These are phyloP conservation scores for Coemansia aciculifera DNA, from an alignment of 192 early-diverging fungal species.

Conservation along the genomic window DNA sequence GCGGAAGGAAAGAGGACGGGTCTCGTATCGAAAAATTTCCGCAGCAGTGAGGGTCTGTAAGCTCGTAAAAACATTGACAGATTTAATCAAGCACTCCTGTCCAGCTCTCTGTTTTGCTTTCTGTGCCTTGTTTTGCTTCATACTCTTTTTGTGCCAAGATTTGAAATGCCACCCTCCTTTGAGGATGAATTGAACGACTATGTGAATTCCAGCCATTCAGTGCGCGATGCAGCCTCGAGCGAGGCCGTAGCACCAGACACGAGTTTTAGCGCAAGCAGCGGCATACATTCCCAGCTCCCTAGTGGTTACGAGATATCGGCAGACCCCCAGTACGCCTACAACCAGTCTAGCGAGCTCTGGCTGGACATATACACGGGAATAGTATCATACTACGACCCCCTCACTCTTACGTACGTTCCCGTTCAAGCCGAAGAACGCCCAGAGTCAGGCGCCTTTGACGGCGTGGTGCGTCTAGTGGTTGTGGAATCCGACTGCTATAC, in stretches of 20 bases:
- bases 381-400: constrained; percentile 58
- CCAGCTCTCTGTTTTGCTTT: too few species aligned
- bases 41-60: background rate
- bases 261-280: background rate
- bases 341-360: constrained; percentile 53
- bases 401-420: constrained; percentile 57
- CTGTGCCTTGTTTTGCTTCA: background rate
- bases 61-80: background rate
- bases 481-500: constrained; percentile 51
- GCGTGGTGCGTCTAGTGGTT: constrained; percentile 61
- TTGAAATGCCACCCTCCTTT: constrained; percentile 21
- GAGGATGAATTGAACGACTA: constrained; percentile 35
- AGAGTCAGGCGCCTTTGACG: constrained; percentile 9
- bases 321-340: constrained; percentile 53
- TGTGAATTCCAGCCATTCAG: constrained; percentile 7
- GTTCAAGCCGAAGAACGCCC: constrained; percentile 13
- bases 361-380: constrained; percentile 56
- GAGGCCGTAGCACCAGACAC: background rate
- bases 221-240: background rate
- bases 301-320: constrained; percentile 42
- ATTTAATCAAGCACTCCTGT: background rate
- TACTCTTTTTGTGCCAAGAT: background rate
- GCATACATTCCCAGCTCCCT: constrained; percentile 3
- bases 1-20: constrained; percentile 1
- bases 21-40: background rate